Percentiles rank a stretch among this genome's conserved stretches.
phyloP scores from a whole-genome alignment of 331 rosid genomes.

The Pyracantha coccinea region DNA sequence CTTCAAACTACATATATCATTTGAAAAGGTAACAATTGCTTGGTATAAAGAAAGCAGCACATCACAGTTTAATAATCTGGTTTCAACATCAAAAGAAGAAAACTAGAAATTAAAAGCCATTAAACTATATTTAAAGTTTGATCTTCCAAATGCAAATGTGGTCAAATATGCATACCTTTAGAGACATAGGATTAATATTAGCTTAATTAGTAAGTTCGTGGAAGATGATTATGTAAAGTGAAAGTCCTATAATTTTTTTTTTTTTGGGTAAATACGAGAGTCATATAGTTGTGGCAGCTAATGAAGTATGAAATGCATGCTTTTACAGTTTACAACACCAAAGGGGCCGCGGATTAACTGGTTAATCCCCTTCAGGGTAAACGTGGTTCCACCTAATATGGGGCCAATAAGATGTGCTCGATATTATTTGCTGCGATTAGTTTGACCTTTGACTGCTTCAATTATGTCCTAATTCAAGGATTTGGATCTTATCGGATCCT shows the following conservation, averaged over 20 bases:
- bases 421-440: neutral
- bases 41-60: neutral
- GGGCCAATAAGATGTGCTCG: conserved; percentile 1
- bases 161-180: neutral
- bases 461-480: neutral
- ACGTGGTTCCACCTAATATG: conserved; percentile 22
- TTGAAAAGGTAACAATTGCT: neutral
- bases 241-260: neutral
- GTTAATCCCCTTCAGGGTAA: conserved; percentile 8
- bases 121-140: neutral
- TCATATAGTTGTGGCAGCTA: neutral
- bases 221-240: neutral
- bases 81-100: neutral
- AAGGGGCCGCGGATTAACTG: neutral
- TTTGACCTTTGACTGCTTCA: conserved; percentile 15
- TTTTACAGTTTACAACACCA: neutral
- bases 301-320: neutral
- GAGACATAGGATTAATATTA: neutral
- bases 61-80: neutral
- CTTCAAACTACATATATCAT: neutral
- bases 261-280: neutral
- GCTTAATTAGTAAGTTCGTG: neutral
- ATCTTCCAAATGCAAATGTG: neutral
- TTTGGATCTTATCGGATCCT: too few species aligned
- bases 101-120: neutral